These are phyloP conservation scores for Teratosphaeria nubilosa DNA, from an alignment of 2,329 filamentous ascomycete species.

Conservation along the genomic window DNA sequence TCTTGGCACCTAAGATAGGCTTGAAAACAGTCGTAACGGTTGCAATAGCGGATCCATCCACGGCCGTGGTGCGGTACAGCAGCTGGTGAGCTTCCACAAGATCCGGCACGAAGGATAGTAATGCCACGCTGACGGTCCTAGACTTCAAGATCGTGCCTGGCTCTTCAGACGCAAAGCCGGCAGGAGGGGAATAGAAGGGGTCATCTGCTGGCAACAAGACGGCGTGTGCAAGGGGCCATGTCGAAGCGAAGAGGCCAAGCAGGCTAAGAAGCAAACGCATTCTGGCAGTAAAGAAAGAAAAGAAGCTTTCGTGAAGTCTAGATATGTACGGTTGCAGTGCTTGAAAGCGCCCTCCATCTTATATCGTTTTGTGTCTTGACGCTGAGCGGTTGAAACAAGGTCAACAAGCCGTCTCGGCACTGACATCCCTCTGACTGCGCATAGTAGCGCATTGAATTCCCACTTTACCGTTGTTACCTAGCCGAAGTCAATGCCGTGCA, in stretches of 20 bases:
- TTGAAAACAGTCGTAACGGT: slow-evolving; percentile 19
- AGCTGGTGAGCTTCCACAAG: slow-evolving; percentile 16
- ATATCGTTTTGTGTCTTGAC: not conserved
- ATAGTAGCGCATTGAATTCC: not conserved
- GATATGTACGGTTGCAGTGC: too few relatives aligned
- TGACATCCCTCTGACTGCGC: not conserved
- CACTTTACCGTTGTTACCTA: not conserved
- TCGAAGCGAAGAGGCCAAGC: not conserved
- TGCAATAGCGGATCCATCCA: slow-evolving; percentile 19
- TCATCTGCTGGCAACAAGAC: slow-evolving; percentile 6
- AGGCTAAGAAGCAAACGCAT: not conserved
- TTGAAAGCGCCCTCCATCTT: not conserved
- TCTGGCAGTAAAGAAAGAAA: not conserved
- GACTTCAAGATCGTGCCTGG: slow-evolving; percentile 18
- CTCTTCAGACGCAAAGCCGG: slow-evolving; percentile 11
- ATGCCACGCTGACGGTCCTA: slow-evolving; percentile 11
- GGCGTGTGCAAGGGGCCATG: not conserved
- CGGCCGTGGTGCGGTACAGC: slow-evolving; percentile 17
- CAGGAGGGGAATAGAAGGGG: slow-evolving; percentile 20
- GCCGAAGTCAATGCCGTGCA: not conserved
- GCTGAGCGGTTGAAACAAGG: not conserved
- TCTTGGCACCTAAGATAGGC: slow-evolving; percentile 10
- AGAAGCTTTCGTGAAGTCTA: not conserved
- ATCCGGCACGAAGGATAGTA: slow-evolving; percentile 16
- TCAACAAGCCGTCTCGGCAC: too few relatives aligned